phyloP scores from a whole-genome alignment of 805 yeast species.

The Komagataella populi region DNA sequence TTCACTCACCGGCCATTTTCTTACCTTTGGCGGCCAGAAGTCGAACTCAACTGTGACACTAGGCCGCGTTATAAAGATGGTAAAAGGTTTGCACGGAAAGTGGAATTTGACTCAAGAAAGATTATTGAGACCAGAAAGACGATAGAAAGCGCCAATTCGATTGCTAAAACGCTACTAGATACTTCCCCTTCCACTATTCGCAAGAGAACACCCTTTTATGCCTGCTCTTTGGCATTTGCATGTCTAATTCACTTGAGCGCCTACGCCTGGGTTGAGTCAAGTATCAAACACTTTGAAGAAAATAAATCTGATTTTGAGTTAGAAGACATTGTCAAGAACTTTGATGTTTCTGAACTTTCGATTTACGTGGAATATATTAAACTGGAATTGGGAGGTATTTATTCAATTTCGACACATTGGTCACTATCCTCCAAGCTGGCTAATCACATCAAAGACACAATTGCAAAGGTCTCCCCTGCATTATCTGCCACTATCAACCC shows the following conservation, averaged over 20 bases:
- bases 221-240: conserved; percentile 40
- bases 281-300: conserved; percentile 9
- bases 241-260: conserved; percentile 38
- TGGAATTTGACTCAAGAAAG: conserved; percentile 26
- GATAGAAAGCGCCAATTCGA: conserved; percentile 37
- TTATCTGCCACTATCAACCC: conserved; percentile 22
- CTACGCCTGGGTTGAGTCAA: conserved; percentile 35
- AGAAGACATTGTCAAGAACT: conserved; percentile 8
- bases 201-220: conserved; percentile 35
- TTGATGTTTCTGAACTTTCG: conserved; percentile 22
- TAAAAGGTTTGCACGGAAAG: conserved; percentile 10
- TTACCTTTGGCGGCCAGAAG: conserved; percentile 30
- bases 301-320: conserved; percentile 4
- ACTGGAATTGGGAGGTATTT: conserved; percentile 32
- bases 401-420: conserved; percentile 38
- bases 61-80: not conserved
- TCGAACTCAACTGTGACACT: conserved; percentile 16
- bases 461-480: conserved; percentile 26
- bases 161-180: conserved; percentile 30
- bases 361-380: conserved; percentile 34
- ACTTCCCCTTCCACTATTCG: conserved; percentile 28
- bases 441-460: conserved; percentile 30
- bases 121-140: conserved; percentile 39
- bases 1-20: conserved; percentile 42
- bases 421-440: conserved; percentile 31